Conservation (phyloP, 2,329 filamentous ascomycete species). For the Venturia aucupariae region DNA sequence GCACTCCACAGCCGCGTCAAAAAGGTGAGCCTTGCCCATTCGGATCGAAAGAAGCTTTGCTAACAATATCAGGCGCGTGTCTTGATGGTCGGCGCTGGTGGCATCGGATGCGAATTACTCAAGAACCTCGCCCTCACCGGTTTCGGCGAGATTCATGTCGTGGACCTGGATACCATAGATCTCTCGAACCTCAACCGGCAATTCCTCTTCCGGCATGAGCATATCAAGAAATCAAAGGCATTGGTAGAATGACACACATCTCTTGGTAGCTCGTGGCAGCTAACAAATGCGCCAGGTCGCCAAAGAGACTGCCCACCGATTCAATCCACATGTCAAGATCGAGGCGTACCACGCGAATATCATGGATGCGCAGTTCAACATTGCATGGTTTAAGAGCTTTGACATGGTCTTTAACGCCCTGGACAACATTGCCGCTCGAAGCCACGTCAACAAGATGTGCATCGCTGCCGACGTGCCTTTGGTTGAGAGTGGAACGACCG, state of each 20-base stretch:
- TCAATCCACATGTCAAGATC: constrained; percentile 82
- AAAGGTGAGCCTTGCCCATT: constrained; percentile 44
- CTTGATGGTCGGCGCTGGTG: constrained; percentile 90
- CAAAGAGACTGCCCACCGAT: constrained; percentile 80
- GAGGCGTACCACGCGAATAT: constrained; percentile 90
- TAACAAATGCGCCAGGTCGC: constrained; percentile 54
- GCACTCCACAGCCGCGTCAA: constrained; percentile 57
- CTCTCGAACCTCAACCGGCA: constrained; percentile 95
- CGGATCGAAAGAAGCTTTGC: not conserved
- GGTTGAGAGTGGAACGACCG: constrained; percentile 93
- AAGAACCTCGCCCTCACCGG: constrained; percentile 92
- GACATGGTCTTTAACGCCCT: constrained; percentile 90
- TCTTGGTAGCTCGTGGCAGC: not conserved
- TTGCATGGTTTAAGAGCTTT: constrained; percentile 81
- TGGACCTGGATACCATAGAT: constrained; percentile 97
- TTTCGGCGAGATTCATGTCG: constrained; percentile 87
- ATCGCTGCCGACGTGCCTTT: constrained; percentile 81
- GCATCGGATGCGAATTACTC: constrained; percentile 93
- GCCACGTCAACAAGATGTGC: constrained; percentile 97
- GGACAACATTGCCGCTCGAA: constrained; percentile 86
- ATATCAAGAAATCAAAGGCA: constrained; percentile 96
- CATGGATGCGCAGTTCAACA: constrained; percentile 77
- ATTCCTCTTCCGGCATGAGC: constrained; percentile 91
- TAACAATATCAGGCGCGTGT: constrained; percentile 58
- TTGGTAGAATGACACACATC: constrained; percentile 47